These are phyloP conservation scores for Abrus precatorius DNA, from an alignment of 306 rosid species.

Conservation along the genomic window DNA sequence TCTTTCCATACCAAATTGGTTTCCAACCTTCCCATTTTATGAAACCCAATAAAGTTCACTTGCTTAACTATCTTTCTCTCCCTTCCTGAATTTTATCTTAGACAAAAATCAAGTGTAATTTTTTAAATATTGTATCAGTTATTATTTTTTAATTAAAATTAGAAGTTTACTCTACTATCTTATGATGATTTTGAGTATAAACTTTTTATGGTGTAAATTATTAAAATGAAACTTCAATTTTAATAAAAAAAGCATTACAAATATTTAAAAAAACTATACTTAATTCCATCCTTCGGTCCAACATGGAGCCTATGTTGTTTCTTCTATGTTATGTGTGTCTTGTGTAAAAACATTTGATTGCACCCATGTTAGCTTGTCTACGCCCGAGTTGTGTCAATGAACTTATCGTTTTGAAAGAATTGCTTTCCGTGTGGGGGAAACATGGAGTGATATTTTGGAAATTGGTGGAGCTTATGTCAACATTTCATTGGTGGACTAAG, in stretches of 20 bases:
- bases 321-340: constrained; percentile 33
- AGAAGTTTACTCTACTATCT: too few relatives aligned
- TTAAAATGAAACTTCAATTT: too few relatives aligned
- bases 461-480: constrained; percentile 37
- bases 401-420: not conserved
- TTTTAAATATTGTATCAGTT: too few relatives aligned
- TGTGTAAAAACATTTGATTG: constrained; percentile 46
- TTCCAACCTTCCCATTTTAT: constrained; percentile 44
- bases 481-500: constrained; percentile 37
- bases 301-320: constrained; percentile 25
- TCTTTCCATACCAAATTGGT: constrained; percentile 47
- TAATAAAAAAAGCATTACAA: too few relatives aligned
- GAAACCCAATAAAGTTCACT: constrained; percentile 60
- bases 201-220: too few relatives aligned
- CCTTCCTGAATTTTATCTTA: constrained; percentile 19
- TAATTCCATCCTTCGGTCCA: not conserved
- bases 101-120: too few relatives aligned
- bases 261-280: too few relatives aligned
- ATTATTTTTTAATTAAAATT: too few relatives aligned
- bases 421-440: constrained; percentile 33
- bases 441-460: constrained; percentile 21
- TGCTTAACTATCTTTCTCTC: constrained; percentile 43
- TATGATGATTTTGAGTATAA: too few relatives aligned
- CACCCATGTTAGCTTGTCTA: constrained; percentile 45
- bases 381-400: constrained; percentile 12